These are phyloP conservation scores for Alectoria sarmentosa DNA, from an alignment of 495 filamentous ascomycete genomes.

Conservation along the genomic window DNA sequence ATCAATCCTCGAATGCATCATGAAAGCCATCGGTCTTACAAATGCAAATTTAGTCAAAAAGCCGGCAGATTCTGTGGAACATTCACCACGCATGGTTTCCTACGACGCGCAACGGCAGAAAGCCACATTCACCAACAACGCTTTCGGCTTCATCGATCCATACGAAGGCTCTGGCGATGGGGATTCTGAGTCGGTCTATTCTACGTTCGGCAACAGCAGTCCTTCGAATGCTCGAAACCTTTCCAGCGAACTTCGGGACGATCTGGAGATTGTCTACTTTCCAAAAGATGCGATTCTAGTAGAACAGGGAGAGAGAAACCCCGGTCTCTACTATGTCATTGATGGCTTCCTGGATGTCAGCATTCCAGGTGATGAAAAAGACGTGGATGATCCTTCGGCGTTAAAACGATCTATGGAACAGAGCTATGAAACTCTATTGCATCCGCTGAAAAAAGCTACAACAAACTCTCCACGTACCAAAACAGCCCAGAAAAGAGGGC, in stretches of 20 bases:
- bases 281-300: conserved; percentile 92
- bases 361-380: conserved; percentile 53
- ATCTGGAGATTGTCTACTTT: conserved; percentile 97
- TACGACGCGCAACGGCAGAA: conserved; percentile 82
- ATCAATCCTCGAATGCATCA: conserved; percentile 89
- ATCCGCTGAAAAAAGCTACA: conserved; percentile 42
- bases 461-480: conserved; percentile 40
- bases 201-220: conserved; percentile 52
- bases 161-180: conserved; percentile 75
- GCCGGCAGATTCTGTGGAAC: conserved; percentile 66
- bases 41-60: conserved; percentile 53
- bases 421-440: conserved; percentile 38
- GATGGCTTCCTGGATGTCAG: conserved; percentile 96
- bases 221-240: conserved; percentile 51
- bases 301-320: conserved; percentile 92
- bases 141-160: conserved; percentile 91
- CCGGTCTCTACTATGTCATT: conserved; percentile 94
- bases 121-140: conserved; percentile 81
- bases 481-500: conserved; percentile 42
- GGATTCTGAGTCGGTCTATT: conserved; percentile 80
- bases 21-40: conserved; percentile 85
- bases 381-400: conserved; percentile 35
- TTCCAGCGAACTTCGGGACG: conserved; percentile 68
- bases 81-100: conserved; percentile 75
- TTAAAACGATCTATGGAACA: conserved; percentile 27